Base-by-base conservation (phyloP, 306 rosid species). In the Medicago ruthenica region DNA sequence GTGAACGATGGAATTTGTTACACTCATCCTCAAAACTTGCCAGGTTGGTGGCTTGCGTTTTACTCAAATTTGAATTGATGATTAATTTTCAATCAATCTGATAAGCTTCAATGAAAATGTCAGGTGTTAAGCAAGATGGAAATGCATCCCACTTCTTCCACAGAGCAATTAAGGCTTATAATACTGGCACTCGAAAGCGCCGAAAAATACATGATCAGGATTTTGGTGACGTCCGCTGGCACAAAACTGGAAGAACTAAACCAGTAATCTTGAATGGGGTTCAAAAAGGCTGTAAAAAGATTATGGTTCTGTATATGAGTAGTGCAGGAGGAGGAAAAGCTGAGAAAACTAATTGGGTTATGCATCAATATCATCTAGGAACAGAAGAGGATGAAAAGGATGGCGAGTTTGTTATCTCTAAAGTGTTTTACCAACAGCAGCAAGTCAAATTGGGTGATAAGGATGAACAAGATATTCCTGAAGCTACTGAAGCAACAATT, bases 331-430 rank as follows among this genome's bases (percentile, higher is more conserved):
- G 97, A 67, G 93, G 90, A 18, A 91, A 83, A 85, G 31, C 31
- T 27, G 31, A 27, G 31, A 27, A 27, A 27, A 27, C 31, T 27
- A 27, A 27, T 27, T 27, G 31, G 31, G 31, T 89, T n/a, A 89
- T 89, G 92, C 97, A 93, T 77, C 97, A 93, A 50, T 93, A 89
- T 83, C 97, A 91, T 88, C 81, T 91, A 2, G 98, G 98, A 69
- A 74, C 83, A 5, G 87, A 80, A 50, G 93, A 93, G 76, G 97
- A 89, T 74, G 98, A 93, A 83, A 84, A 87, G 70, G 91, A 88
- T 27, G 88, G 91, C 2, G 93, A 89, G 55, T 89, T 84, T 74
- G 89, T 91, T 20, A 78, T 93, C 50, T 93, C 98, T 0, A 91
- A 89, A 79, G 87, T 93, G 63, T 87, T 68, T 85, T 93, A 88